Base-by-base conservation (phyloP, 1,139 yeast species). In the Magnusiomyces tetraspermus region DNA sequence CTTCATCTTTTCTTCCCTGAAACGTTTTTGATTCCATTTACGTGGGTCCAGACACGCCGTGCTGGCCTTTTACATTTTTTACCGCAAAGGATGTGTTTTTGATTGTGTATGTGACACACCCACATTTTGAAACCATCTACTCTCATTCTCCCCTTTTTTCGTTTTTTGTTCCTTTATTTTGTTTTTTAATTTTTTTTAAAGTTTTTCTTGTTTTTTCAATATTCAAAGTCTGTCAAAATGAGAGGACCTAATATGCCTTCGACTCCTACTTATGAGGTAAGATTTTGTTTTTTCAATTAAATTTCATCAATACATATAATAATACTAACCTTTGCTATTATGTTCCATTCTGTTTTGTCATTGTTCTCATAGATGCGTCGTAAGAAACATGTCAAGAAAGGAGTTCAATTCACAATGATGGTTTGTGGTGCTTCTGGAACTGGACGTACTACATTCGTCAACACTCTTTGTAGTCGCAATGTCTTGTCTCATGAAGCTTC, bases 401-500 rank as follows among this genome's bases (percentile, higher is more conserved):
- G 92, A 43, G 78, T 87, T 62, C 84, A 86, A 63, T 88, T 88
- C 68, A 80, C 87, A 45, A 66, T 87, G 57, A 77, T 87, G 82
- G 78, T 86, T 23, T 80, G 82, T 28, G 96, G 96, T 11, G 72
- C 76, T 5, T 72, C 82, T 4, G 95, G 95, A 2, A 74, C 83
- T 0, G 96, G 96, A 3, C 82, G 87, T 63, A 78, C 94, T 3
- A 80, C 94, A 0, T 86, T 87, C 63, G 75, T 87, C 57, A 85
- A 87, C 68, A 79, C 90, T 53, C 71, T 89, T 52, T 89, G 97
- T 71, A 95, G 95, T 42, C 94, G 88, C 55, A 80, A 83, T 59
- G 82, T 80, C n/a, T 82, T 82, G 24, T 76, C 60, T 8, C 43
- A 36, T 21, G 61, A 56, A 45, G 38, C 52, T 21, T 45, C 48